Base-by-base conservation (phyloP, 2,329 filamentous ascomycete genomes). In the Hypoxylon sp. region DNA sequence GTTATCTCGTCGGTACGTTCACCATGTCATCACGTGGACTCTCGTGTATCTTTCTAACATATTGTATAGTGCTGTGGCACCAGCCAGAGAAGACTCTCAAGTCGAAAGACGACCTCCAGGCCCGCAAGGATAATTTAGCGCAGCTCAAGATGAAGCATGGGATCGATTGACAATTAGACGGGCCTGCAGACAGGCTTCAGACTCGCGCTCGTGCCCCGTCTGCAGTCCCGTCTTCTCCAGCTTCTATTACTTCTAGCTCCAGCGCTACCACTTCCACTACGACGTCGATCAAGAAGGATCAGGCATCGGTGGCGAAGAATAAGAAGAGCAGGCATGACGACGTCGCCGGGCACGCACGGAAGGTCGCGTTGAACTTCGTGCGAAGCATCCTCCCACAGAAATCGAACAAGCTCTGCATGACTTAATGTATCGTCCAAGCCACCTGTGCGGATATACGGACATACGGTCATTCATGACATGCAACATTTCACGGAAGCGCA, bases 81-180 rank as follows among this genome's bases (percentile, higher is more conserved):
- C 87, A 89, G 83, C 87, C 87, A 79, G 87, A 89, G 77, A 89
- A 89, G 85, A 89, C 88, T 82, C 80, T 88, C 79, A 93, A 92
- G 84, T 93, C 93, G 85, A 95, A 93, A 90, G 93, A 96, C 83
- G 94, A 98, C 83, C 87, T 98, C 78, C 93, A 95, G 78, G 91
- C 93, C 77, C 93, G 96, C 84, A 93, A 96, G 84, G 93, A 97
- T 82, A 96, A 95, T 86, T 90, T 99, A 92, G 95, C 97, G 89
- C 92, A 93, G 85, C 90, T 98, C 85, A 99, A 99, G 86, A 90
- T 91, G 80, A 93, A 98, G 83, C 94, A 99, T 83, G 95, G 94
- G 80, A 98, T 98, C 87, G 95, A 98, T 90, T 99, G 93, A 95
- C 89, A 89, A 88, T 88, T 86, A 86, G 89, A 91, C 89, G 89